A percentile compares a stretch with the other conserved stretches of the same genome.
Conservation (phyloP, 306 rosid species). For the Psophocarpus tetragonolobus region DNA sequence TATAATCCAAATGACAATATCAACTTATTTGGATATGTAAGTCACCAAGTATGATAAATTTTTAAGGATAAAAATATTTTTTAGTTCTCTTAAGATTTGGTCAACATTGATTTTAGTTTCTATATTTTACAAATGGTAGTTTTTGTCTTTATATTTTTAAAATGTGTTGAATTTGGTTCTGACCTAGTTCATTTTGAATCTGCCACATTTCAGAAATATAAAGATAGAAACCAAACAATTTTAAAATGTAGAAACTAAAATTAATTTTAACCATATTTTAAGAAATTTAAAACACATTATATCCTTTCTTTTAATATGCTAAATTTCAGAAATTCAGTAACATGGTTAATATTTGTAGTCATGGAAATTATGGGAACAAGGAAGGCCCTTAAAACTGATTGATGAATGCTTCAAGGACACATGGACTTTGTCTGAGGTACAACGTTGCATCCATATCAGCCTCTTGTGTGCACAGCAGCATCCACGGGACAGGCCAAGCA, state of each 20-base stretch:
- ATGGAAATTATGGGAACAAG: slow-evolving; percentile 15
- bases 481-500: slow-evolving; percentile 55
- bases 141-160: no score
- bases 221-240: no score
- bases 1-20: background rate
- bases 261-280: no score
- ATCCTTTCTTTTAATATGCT: no score
- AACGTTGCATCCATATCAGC: slow-evolving; percentile 18
- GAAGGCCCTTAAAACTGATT: background rate
- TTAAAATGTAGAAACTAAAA: background rate
- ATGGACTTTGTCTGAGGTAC: background rate
- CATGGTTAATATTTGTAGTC: slow-evolving; percentile 16
- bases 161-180: no score
- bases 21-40: slow-evolving; percentile 7
- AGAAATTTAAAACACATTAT: background rate
- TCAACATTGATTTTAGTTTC: no score
- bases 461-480: slow-evolving; percentile 46
- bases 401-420: slow-evolving; percentile 19
- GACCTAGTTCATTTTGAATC: background rate
- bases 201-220: background rate
- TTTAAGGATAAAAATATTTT: no score
- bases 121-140: no score
- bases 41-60: background rate
- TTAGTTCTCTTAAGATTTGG: no score
- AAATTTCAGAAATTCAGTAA: background rate